phyloP scores from a whole-genome alignment of 495 filamentous ascomycete species.

The Mycothermus thermophilus region DNA sequence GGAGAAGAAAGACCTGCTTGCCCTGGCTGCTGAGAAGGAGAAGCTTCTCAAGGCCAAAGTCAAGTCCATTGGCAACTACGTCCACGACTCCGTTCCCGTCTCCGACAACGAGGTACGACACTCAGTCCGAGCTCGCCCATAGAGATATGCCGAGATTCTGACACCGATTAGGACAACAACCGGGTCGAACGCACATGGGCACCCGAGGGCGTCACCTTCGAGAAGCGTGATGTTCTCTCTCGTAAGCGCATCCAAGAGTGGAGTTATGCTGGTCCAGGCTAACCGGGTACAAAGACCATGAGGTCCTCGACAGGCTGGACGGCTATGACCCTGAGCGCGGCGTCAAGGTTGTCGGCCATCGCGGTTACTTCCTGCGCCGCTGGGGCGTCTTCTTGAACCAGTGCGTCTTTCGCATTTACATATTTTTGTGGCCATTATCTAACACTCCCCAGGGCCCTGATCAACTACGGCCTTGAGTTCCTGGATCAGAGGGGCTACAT shows the following conservation, averaged over 20 bases:
- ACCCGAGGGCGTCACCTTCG: constrained; percentile 53
- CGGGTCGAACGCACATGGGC: constrained; percentile 60
- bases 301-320: constrained; percentile 74
- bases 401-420: constrained; percentile 5
- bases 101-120: constrained; percentile 69
- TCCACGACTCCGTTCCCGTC: constrained; percentile 84
- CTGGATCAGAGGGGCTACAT: constrained; percentile 63
- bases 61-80: constrained; percentile 80
- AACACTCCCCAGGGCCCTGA: constrained; percentile 42
- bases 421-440: too few species aligned
- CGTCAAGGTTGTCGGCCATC: constrained; percentile 87
- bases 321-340: constrained; percentile 91
- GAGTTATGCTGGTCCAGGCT: neutral
- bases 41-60: constrained; percentile 53
- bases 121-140: constrained; percentile 6
- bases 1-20: constrained; percentile 64
- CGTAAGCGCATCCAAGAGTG: constrained; percentile 18
- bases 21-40: constrained; percentile 61
- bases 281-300: constrained; percentile 50
- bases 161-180: constrained; percentile 54
- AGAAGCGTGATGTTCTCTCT: constrained; percentile 37
- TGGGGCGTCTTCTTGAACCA: constrained; percentile 79
- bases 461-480: constrained; percentile 91
- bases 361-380: constrained; percentile 80
- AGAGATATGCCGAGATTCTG: neutral